phyloP scores from a whole-genome alignment of 1,284 basidiomycete genomes.

The Ceratobasidium sp. region DNA sequence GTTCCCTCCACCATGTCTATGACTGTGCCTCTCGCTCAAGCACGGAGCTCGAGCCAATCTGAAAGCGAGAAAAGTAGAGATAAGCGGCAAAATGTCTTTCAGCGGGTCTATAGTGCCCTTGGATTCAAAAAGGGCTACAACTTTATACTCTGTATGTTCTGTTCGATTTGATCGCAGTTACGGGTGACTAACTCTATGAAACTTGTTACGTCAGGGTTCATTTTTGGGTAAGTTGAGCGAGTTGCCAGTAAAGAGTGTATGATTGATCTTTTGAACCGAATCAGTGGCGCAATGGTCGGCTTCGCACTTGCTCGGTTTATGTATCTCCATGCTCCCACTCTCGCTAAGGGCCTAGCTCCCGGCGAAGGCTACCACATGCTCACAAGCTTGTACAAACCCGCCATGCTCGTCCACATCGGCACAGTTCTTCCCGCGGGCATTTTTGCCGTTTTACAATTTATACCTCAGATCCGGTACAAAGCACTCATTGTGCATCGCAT shows the following conservation, averaged over 20 bases:
- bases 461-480: conserved; percentile 46
- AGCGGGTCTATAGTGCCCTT: neutral
- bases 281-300: conserved; percentile 36
- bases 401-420: conserved; percentile 36
- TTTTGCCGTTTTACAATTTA: conserved; percentile 45
- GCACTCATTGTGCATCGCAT: conserved; percentile 44
- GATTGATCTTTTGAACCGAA: neutral
- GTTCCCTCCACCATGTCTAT: neutral
- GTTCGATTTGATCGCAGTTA: neutral
- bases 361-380: conserved; percentile 33
- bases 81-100: neutral
- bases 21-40: neutral
- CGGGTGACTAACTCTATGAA: neutral
- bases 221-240: conserved; percentile 17
- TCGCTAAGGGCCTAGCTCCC: neutral
- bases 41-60: neutral
- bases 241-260: neutral
- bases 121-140: conserved; percentile 44
- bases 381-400: conserved; percentile 13
- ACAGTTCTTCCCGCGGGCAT: conserved; percentile 40
- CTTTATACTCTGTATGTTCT: conserved; percentile 26
- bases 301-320: conserved; percentile 38
- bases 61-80: neutral
- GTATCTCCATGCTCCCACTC: conserved; percentile 27
- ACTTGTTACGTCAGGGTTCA: conserved; percentile 21